A percentile compares a stretch with the other conserved stretches of the same genome.
phyloP scores from a whole-genome alignment of 441 rosid species.

The Gossypium schwendimanii region DNA sequence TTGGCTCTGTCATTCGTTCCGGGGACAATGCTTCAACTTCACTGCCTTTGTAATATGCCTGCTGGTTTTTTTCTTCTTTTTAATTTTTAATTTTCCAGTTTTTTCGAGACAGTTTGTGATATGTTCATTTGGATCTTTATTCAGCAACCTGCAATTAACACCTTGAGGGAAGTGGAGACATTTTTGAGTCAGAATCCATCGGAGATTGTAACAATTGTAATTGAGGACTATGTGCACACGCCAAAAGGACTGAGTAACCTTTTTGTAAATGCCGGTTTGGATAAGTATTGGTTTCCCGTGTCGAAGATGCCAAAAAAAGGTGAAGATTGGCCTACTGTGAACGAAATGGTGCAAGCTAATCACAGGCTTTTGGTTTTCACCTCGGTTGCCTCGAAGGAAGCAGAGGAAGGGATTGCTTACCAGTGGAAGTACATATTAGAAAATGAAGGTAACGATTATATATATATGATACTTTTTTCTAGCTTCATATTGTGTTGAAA shows the following conservation, averaged over 20 bases:
- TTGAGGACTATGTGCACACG: slow-evolving; percentile 84
- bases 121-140: slow-evolving; percentile 6
- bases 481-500: not conserved
- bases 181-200: slow-evolving; percentile 68
- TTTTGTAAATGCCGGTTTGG: slow-evolving; percentile 68
- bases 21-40: slow-evolving; percentile 86
- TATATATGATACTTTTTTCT: not conserved
- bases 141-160: slow-evolving; percentile 84
- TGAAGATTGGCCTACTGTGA: slow-evolving; percentile 86
- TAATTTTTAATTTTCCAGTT: not conserved
- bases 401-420: slow-evolving; percentile 89
- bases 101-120: not conserved
- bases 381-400: slow-evolving; percentile 79
- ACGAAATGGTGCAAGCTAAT: slow-evolving; percentile 71
- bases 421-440: slow-evolving; percentile 87
- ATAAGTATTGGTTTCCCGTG: slow-evolving; percentile 74
- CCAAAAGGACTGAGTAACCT: slow-evolving; percentile 62
- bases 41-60: slow-evolving; percentile 72
- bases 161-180: slow-evolving; percentile 75
- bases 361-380: slow-evolving; percentile 79
- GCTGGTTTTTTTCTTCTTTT: not conserved
- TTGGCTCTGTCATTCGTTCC: slow-evolving; percentile 93
- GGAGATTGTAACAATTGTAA: slow-evolving; percentile 74
- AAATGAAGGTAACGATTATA: slow-evolving; percentile 49
- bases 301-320: slow-evolving; percentile 81